These are phyloP conservation scores for Russula sp. DNA, from an alignment of 768 basidiomycete genomes.

Conservation along the genomic window DNA sequence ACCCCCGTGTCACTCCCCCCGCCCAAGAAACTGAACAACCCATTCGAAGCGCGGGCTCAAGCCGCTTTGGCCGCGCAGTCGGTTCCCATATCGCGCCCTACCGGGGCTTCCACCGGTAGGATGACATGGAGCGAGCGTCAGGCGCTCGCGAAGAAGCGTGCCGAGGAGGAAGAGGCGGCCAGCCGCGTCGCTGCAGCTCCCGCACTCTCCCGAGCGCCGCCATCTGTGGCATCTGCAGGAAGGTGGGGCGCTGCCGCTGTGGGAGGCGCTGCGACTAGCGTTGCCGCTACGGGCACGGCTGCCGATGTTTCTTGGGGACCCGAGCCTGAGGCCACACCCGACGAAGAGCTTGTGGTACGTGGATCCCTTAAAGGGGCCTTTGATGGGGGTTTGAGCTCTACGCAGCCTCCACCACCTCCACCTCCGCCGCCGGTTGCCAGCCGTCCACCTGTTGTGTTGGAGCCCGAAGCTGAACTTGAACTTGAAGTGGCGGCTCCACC, in stretches of 20 bases:
- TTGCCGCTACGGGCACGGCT: neutral
- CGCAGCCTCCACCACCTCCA: constrained; percentile 33
- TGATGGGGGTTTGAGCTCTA: neutral
- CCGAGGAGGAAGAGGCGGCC: constrained; percentile 66
- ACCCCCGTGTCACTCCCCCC: constrained; percentile 79
- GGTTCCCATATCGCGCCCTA: constrained; percentile 26
- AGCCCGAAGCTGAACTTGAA: constrained; percentile 33
- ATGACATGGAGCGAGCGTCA: constrained; percentile 94
- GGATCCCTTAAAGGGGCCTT: neutral
- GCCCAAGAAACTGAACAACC: constrained; percentile 85
- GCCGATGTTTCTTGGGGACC: neutral
- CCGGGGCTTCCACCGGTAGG: constrained; percentile 52
- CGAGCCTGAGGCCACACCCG: constrained; percentile 11
- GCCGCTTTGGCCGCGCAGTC: constrained; percentile 24
- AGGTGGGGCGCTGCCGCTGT: constrained; percentile 35
- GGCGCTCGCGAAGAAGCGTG: constrained; percentile 81
- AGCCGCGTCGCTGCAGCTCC: constrained; percentile 40
- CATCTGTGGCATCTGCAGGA: constrained; percentile 9
- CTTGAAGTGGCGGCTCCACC: constrained; percentile 33
- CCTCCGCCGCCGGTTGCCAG: constrained; percentile 26
- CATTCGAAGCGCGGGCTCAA: constrained; percentile 48
- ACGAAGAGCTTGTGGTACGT: constrained; percentile 16
- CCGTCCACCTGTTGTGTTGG: constrained; percentile 26
- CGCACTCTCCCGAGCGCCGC: constrained; percentile 15
- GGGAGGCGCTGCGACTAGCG: neutral